Conservation (phyloP, 1,139 yeast species). For the Saccharomyces hybrid region DNA sequence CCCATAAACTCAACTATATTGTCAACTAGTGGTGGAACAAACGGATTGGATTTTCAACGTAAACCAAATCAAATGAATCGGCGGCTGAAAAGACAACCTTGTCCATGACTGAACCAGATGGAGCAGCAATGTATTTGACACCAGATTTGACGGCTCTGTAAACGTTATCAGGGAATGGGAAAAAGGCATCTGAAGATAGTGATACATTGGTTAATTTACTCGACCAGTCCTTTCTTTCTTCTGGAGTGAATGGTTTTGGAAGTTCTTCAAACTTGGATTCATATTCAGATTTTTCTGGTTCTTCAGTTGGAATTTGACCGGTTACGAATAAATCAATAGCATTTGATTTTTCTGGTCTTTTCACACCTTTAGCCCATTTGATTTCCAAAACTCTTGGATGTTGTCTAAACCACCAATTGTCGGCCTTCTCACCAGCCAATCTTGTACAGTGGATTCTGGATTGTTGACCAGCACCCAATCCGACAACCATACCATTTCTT, state of each 20-base stretch:
- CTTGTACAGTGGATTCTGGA: conserved; percentile 98
- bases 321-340: conserved; percentile 93
- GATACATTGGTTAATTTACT: conserved; percentile 76
- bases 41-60: conserved; percentile 93
- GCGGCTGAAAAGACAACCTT: conserved; percentile 95
- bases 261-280: conserved; percentile 77
- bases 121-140: conserved; percentile 92
- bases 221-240: conserved; percentile 86
- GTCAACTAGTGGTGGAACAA: conserved; percentile 64
- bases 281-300: conserved; percentile 90
- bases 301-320: conserved; percentile 81
- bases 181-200: conserved; percentile 93
- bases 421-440: conserved; percentile 98
- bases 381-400: conserved; percentile 88
- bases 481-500: conserved; percentile 97
- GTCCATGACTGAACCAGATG: conserved; percentile 97
- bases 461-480: conserved; percentile 99
- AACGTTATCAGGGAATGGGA: conserved; percentile 99
- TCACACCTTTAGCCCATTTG: conserved; percentile 97
- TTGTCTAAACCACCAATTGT: conserved; percentile 99
- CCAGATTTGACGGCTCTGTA: conserved; percentile 96
- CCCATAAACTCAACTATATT: too few relatives aligned
- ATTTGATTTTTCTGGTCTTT: conserved; percentile 97
- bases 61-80: conserved; percentile 76
- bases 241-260: conserved; percentile 74